Conservation (phyloP, 129 eudicot genomes). For the Erigeron canadensis region DNA sequence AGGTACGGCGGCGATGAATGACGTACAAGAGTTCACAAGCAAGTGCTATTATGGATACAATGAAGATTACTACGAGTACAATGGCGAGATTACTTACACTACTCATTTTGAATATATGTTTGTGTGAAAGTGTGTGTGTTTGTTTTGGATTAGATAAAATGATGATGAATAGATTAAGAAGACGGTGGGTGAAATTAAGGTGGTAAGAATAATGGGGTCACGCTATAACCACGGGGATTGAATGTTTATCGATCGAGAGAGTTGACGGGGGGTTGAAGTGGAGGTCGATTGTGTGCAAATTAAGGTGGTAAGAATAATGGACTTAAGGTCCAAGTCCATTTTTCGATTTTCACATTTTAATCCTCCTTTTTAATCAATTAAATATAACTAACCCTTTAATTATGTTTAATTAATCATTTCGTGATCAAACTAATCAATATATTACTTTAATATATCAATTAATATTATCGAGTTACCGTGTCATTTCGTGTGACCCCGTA, state of each 20-base stretch:
- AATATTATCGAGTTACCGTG: too few relatives aligned
- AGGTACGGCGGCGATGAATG: constrained; percentile 53
- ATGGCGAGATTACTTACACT: constrained; percentile 39
- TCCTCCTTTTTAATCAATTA: too few relatives aligned
- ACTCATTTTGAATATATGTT: constrained; percentile 31
- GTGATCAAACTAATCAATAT: too few relatives aligned
- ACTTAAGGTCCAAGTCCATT: too few relatives aligned
- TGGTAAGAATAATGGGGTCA: constrained; percentile 4
- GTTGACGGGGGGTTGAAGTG: neutral
- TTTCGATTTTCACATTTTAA: too few relatives aligned
- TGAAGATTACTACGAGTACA: constrained; percentile 46
- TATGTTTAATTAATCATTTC: too few relatives aligned
- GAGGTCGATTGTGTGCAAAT: too few relatives aligned
- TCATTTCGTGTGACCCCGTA: too few relatives aligned
- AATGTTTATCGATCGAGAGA: neutral
- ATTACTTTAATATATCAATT: too few relatives aligned
- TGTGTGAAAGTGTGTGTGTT: neutral
- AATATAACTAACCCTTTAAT: too few relatives aligned
- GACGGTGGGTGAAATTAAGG: constrained; percentile 12
- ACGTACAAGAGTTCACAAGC: constrained; percentile 50
- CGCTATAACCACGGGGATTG: too few relatives aligned
- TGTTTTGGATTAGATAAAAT: neutral
- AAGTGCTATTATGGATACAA: constrained; percentile 41
- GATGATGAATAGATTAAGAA: neutral
- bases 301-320: too few relatives aligned